A percentile compares a stretch with the other conserved stretches of the same genome.
These are phyloP conservation scores for Cryptococcus amylolentus DNA, from an alignment of 1,284 basidiomycete species.

Conservation along the genomic window DNA sequence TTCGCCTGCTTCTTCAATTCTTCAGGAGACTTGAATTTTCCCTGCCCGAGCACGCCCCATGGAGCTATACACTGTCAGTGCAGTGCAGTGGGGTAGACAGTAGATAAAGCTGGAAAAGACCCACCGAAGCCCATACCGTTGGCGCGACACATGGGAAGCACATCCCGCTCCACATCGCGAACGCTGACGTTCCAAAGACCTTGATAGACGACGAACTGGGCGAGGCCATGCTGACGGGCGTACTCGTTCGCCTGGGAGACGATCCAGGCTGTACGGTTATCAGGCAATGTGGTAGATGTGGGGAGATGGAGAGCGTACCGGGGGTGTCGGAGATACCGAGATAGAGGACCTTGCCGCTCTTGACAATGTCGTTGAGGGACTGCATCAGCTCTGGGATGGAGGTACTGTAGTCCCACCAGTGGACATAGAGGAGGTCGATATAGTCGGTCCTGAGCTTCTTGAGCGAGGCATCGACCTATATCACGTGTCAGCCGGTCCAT, in stretches of 20 bases:
- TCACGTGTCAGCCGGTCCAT: background rate
- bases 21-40: conserved; percentile 48
- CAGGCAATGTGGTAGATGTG: too few species aligned
- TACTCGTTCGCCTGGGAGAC: conserved; percentile 57
- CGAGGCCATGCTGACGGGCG: conserved; percentile 53
- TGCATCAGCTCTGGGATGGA: conserved; percentile 52
- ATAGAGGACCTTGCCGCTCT: conserved; percentile 49
- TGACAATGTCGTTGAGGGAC: conserved; percentile 46
- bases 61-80: conserved; percentile 27
- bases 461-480: conserved; percentile 33
- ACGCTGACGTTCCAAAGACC: conserved; percentile 54
- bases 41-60: conserved; percentile 50
- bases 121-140: conserved; percentile 52
- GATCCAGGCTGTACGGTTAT: conserved; percentile 51
- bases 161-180: conserved; percentile 59
- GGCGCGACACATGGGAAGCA: conserved; percentile 57
- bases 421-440: conserved; percentile 48
- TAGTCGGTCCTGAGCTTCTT: conserved; percentile 51
- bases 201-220: conserved; percentile 60
- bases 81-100: background rate
- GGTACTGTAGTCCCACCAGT: conserved; percentile 43
- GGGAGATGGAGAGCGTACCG: too few species aligned
- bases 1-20: conserved; percentile 34
- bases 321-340: conserved; percentile 53
- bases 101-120: too few species aligned